Base-by-base conservation (phyloP, 257 asterid genomes). In the Solanum phureja region DNA sequence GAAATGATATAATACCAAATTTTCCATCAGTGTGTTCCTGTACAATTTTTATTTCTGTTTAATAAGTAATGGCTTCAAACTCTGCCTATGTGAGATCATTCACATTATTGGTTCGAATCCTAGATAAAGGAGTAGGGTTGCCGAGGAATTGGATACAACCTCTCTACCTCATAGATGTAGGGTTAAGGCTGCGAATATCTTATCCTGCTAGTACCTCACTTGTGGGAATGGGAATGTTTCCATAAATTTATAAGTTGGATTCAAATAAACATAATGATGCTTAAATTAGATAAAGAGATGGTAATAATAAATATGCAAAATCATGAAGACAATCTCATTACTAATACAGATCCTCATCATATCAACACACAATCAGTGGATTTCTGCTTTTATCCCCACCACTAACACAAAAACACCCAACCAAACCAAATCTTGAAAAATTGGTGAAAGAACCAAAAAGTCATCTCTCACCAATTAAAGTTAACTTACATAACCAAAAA, bases 381-480 rank as follows among this genome's bases (percentile, higher is more conserved):
- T 40, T 60, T 83, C 42, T 35, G n/a, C 69, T 21, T 29, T 40
- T 84, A 29, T 8, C 44, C 86, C 82, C 90, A 64, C 88, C 88
- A 87, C 66, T 16, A 37, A 79, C 14, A 79, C 84, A 44, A 46
- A 14, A 87, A 31, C 33, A 19, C 21, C 31, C 37, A 49, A 24
- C 3, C 68, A 60, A 60, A 60, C 24, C 23, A 34, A 58, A 58
- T 56, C 23, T 44, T 29, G 29, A 56, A 56, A 56, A 56, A 29
- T 40, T 86, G 92, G 93, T 89, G 94, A 75, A 91, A 92, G 94
- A 91, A 89, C 90, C 87, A 84, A 89, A 90, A 94, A 90, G 34
- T 89, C 90, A 88, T 85, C 91, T 87, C 90, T 88, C 94, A 90
- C 93, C 94, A 88, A 75, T 88, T 69, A 89, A 90, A 66, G 88